Base-by-base conservation (phyloP, 2,329 filamentous ascomycete species). In the Ustulina deusta region DNA sequence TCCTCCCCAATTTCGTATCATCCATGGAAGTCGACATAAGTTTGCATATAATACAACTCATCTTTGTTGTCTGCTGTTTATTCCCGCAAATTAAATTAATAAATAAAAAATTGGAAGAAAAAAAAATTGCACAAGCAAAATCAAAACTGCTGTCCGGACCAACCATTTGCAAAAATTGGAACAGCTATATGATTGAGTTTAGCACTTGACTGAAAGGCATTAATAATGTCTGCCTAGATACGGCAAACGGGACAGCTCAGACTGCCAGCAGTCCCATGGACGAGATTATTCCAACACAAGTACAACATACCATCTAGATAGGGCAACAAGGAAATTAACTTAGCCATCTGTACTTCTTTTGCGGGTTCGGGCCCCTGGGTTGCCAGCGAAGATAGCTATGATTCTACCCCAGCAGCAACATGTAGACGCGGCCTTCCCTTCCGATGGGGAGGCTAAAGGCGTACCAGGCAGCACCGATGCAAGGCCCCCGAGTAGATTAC, bases 271-370 rank as follows among this genome's bases (percentile, higher is more conserved):
- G 36, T 11, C 40, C 25, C n/a, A 20, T 7, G 17, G 22, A 48
- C 36, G 38, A 36, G n/a, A 22, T 6, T 6, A 27, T 48, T 55
- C 3, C 17, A 10, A 15, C 3, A 54, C 2, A 38, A 25, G 3
- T 34, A 48, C 46, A 46, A 58, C 25, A 52, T 3, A 58, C 52
- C 44, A 52, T 52, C 17, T 22, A 9, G n/a, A n/a, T n/a, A n/a
- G 10, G 15, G 25, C 15, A 38, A 40, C 29, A 29, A 38, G 4
- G n/a, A 27, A 40, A 27, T 15, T 17, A 48, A 20, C 29, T 46
- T 38, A 38, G 38, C n/a, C 36, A 46, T 9, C 7, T 58, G 15
- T 44, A n/a, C 32, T 32, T 4, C n/a, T 32, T 57, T n/a, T 11
- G 49, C n/a, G 15, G 27, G n/a, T 22, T 36, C 34, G 20, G 48